phyloP scores from a whole-genome alignment of 306 rosid genomes.

The barrel medic (Medicago truncatula) region DNA sequence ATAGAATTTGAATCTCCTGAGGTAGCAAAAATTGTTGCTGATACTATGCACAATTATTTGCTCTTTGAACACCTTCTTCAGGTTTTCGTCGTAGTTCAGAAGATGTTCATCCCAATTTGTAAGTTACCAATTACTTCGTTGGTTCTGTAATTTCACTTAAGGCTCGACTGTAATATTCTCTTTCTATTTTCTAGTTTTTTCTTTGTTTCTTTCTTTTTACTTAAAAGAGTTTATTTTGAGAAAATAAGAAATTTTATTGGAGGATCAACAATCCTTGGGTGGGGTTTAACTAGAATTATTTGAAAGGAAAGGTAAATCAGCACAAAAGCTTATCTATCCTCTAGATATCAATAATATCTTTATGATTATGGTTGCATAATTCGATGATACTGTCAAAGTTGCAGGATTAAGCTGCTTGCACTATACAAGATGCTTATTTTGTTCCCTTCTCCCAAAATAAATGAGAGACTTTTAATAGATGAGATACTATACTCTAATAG shows the following conservation, averaged over 20 bases:
- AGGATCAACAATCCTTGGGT: neutral
- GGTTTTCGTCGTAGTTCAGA: slow-evolving; percentile 64
- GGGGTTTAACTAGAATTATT: slow-evolving; percentile 1
- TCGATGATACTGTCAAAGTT: neutral
- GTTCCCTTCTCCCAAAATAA: neutral
- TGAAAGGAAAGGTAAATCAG: neutral
- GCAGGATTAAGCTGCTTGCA: neutral
- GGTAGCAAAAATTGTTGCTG: slow-evolving; percentile 96
- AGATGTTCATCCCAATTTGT: slow-evolving; percentile 77
- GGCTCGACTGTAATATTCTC: neutral
- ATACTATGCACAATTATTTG: slow-evolving; percentile 90
- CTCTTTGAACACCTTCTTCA: slow-evolving; percentile 82
- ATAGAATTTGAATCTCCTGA: slow-evolving; percentile 80
- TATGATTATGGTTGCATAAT: neutral
- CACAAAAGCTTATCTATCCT: neutral
- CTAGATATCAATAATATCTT: slow-evolving; percentile 2
- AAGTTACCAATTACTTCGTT: slow-evolving; percentile 42
- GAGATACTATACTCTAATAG: neutral
- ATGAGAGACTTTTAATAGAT: neutral
- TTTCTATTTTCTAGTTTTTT: neutral
- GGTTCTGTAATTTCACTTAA: neutral
- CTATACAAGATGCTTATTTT: neutral
- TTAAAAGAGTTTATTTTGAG: neutral
- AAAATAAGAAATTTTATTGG: neutral
- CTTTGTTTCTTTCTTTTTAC: neutral